A percentile compares a stretch with the other conserved stretches of the same genome.
Evolutionary conservation across 2,329 filamentous ascomycete genomes (phyloP).

Genomic region (Claviceps citrina): DNA sequence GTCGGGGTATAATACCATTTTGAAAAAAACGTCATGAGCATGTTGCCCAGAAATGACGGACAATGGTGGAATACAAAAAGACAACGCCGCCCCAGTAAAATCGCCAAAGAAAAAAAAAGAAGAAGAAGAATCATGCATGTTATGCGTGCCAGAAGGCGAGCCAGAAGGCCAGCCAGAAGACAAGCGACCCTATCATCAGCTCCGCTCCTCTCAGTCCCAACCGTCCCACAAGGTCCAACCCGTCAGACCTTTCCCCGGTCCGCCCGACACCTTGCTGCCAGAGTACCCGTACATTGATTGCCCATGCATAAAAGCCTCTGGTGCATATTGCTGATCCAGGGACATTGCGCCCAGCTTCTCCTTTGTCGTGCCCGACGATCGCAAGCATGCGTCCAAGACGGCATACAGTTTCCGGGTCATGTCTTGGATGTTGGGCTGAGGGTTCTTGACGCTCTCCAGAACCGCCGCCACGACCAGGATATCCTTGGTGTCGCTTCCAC

Average conservation of each 20-base stretch:
- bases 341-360: constrained; percentile 14
- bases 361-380: constrained; percentile 27
- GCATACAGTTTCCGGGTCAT: constrained; percentile 25
- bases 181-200: too few species aligned
- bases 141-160: too few species aligned
- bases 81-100: too few species aligned
- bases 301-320: constrained; percentile 8
- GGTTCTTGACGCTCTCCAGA: constrained; percentile 27
- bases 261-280: constrained; percentile 12
- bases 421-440: constrained; percentile 26
- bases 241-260: constrained; percentile 15
- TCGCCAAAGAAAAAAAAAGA: background rate
- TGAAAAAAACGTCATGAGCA: too few species aligned
- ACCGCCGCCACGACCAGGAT: constrained; percentile 33
- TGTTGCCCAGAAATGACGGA: too few species aligned
- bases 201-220: constrained; percentile 17
- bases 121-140: too few species aligned
- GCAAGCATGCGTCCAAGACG: constrained; percentile 30
- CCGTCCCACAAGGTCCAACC: constrained; percentile 27
- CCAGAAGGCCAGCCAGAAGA: too few species aligned
- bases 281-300: constrained; percentile 18
- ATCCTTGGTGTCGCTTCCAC: constrained; percentile 35
- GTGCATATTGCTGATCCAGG: constrained; percentile 2
- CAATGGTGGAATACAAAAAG: too few species aligned
- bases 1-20: too few species aligned